Base-by-base conservation (phyloP, 305 asterid species). In the Andrographis paniculata region DNA sequence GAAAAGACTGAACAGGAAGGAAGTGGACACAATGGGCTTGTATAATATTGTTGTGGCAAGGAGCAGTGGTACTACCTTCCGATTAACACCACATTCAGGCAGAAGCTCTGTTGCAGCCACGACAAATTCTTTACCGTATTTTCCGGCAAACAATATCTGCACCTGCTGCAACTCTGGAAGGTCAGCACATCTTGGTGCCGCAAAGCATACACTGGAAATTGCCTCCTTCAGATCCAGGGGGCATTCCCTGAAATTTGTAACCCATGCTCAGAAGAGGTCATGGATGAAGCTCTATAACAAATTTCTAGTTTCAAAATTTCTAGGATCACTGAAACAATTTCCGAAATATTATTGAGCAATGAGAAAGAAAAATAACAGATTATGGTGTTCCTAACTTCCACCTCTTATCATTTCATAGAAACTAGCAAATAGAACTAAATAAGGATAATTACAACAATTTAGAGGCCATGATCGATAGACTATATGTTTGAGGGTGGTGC, bases 141-240 rank as follows among this genome's bases (percentile, higher is more conserved):
- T 92, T 14, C 84, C 78, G 31, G 80, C 75, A 65, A 92, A 92
- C 40, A 73, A 41, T 73, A 87, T 52, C 58, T 84, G 97, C 47
- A 67, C 93, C 56, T 81, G 93, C 41, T 66, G 67, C 79, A 92
- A 63, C 73, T 92, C 97, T 3, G 82, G 72, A 17, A 92, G 79
- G 81, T 92, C 99, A 22, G 95, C 86, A 57, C 95, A 92, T 69
- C 99, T 81, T 52, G 96, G 99, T 57, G 99, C 95, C 13, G 97
- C 95, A 72, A 87, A 92, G 76, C 97, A 87, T 53, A 92, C 55
- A 48, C 94, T 92, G 46, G 95, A 87, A 70, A 92, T 92, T 10
- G 97, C 94, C 69, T 92, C 99, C 63, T 92, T 92, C 81, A 92
- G 66, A 66, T 92, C 99, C 58, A 84, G 64, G 49, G 99, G 99